A percentile compares a stretch with the other conserved stretches of the same genome.
phyloP scores from a whole-genome alignment of 2,329 filamentous ascomycete species.

The Bertia moriformis region DNA sequence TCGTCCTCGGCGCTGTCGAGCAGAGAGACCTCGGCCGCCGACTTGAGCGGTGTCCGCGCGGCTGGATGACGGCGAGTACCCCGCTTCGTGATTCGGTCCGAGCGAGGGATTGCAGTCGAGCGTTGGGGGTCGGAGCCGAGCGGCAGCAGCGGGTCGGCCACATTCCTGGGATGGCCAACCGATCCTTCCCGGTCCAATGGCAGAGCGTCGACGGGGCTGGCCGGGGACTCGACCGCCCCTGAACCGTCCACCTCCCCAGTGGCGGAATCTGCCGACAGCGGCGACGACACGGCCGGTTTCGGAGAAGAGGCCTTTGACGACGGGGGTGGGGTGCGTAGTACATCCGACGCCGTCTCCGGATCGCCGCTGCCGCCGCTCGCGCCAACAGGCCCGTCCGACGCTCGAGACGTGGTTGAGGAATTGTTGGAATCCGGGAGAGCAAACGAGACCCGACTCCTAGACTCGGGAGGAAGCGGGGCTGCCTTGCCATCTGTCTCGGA shows the following conservation, averaged over 20 bases:
- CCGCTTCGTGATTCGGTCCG: conserved; percentile 6
- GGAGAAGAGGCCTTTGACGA: too few relatives aligned
- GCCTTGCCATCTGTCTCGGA: too few relatives aligned
- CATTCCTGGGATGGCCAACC: too few relatives aligned
- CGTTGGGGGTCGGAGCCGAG: conserved; percentile 13
- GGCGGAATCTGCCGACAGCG: too few relatives aligned
- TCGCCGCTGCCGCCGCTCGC: too few relatives aligned
- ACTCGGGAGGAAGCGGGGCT: conserved; percentile 35
- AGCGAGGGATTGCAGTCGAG: conserved; percentile 9
- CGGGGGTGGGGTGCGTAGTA: too few relatives aligned
- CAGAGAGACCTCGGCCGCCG: conserved; percentile 12
- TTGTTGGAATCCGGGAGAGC: conserved; percentile 33
- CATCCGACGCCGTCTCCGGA: too few relatives aligned
- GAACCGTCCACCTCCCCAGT: too few relatives aligned
- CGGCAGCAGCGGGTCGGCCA: conserved; percentile 8
- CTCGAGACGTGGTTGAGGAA: conserved; percentile 29
- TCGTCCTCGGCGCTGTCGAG: conserved; percentile 19
- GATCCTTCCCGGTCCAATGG: too few relatives aligned
- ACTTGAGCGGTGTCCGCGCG: conserved; percentile 4
- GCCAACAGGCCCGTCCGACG: conserved; percentile 11
- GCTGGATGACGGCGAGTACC: neutral
- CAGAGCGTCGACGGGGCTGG: too few relatives aligned
- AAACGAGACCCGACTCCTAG: conserved; percentile 35
- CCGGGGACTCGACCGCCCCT: too few relatives aligned
- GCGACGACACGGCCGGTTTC: too few relatives aligned